Evolutionary conservation across 768 basidiomycete species (phyloP).

Genomic region (Boletellus ananiceps): DNA sequence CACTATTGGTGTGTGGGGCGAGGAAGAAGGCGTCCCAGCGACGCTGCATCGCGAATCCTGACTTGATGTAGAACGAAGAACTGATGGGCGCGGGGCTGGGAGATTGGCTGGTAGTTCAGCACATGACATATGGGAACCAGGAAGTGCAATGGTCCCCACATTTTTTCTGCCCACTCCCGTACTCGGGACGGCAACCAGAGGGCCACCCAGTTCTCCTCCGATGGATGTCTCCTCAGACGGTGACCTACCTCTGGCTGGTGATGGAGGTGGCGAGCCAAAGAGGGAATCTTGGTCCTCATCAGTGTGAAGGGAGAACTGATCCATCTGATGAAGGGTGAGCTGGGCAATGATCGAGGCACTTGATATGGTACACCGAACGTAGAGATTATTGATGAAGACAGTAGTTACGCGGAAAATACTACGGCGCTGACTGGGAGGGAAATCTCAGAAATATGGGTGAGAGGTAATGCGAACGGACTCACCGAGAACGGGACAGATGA

Average conservation of each 20-base stretch:
- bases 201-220: slow-evolving; percentile 14
- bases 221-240: slow-evolving; percentile 45
- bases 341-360: slow-evolving; percentile 16
- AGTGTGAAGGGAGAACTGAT: slow-evolving; percentile 1
- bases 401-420: neutral
- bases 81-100: slow-evolving; percentile 59
- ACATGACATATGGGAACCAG: slow-evolving; percentile 80
- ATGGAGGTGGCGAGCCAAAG: slow-evolving; percentile 75
- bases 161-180: slow-evolving; percentile 36
- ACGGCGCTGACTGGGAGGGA: neutral
- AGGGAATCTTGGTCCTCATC: slow-evolving; percentile 61
- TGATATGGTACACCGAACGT: slow-evolving; percentile 1
- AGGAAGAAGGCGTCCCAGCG: neutral
- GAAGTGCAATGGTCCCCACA: slow-evolving; percentile 98
- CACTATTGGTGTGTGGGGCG: neutral
- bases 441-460: neutral
- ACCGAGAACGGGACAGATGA: neutral
- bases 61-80: slow-evolving; percentile 9
- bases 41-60: slow-evolving; percentile 33
- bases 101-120: slow-evolving; percentile 82
- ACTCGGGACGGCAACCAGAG: slow-evolving; percentile 25
- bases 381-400: slow-evolving; percentile 4
- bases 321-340: slow-evolving; percentile 23
- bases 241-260: slow-evolving; percentile 73
- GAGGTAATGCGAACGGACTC: neutral